Evolutionary conservation across 768 basidiomycete genomes (phyloP), one percentile per base, ranked within the genome.

Genomic region (Boletales sp.): DNA sequence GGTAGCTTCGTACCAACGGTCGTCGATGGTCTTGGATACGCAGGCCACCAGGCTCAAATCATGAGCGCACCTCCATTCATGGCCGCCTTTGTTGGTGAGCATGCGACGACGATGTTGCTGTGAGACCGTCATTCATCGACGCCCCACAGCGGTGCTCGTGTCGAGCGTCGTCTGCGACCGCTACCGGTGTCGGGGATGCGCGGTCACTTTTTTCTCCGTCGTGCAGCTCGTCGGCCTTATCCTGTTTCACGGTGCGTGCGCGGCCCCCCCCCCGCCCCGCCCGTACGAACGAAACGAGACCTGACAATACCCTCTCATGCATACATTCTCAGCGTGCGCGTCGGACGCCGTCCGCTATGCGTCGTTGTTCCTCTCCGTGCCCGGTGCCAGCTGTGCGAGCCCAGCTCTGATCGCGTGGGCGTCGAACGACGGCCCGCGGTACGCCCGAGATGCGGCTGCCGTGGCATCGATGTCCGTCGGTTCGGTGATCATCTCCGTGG

Each of bases 401-500:
- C n/a, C n/a, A n/a, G n/a, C n/a, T 28, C 59, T 81, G 19, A 72
- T 72, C 2, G 74, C 83, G 0, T 85, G 84, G 83, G 66, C 39
- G 73, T 80, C n/a, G 14, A 84, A 84, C 64, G 85, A 85, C 64
- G 71, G 78, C 6, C 70, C 78, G 5, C 83, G 83, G 0, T 72
- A 82, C 53, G 66, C 70, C 31, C 70, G 81, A 32, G 75, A 82
- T 9, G 84, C 82, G 2, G 82, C 81, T 1, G 71, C 75, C 14
- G 74, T 84, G 41, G 82, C 80, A 9, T 67, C 82, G n/a, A 71
- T 73, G 68, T 74, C 77, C 0, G 57, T 72, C 1, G 52, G n/a
- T n/a, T n/a, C n/a, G 69, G 51, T 69, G 0, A 54, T 73, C 14
- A 44, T 76, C 21, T 61, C 71, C 1, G 64, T 37, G 1, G 43